Conservation (phyloP, 805 yeast genomes). For the Sungouiella blattae region DNA sequence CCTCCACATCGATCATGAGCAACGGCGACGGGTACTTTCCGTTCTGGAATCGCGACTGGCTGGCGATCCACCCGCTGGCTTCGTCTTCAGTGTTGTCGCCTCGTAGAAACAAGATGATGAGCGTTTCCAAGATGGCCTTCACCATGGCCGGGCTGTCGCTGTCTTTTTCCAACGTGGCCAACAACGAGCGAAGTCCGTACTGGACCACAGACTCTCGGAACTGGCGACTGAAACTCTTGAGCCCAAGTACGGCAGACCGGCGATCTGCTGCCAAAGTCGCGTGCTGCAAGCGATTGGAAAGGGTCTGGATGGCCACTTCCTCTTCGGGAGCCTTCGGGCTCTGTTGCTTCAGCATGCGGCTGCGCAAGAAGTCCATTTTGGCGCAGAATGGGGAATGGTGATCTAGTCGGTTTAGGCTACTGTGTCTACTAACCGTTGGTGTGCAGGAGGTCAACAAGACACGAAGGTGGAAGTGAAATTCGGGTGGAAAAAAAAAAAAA, state of each 20-base stretch:
- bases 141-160: constrained; percentile 65
- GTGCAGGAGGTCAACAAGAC: too few species aligned
- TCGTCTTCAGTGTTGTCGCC: constrained; percentile 60
- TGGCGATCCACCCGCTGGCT: constrained; percentile 69
- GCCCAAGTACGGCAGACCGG: constrained; percentile 83
- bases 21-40: constrained; percentile 80
- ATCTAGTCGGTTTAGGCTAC: too few species aligned
- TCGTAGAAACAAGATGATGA: constrained; percentile 74
- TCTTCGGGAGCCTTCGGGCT: constrained; percentile 44
- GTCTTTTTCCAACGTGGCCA: constrained; percentile 64
- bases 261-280: constrained; percentile 81
- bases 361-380: constrained; percentile 40
- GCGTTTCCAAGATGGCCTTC: constrained; percentile 80
- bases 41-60: constrained; percentile 67
- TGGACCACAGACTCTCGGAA: constrained; percentile 90
- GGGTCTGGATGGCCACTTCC: constrained; percentile 81
- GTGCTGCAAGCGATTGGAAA: constrained; percentile 83
- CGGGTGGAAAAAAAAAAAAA: too few species aligned
- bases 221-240: constrained; percentile 84
- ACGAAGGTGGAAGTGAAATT: too few species aligned
- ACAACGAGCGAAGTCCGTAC: constrained; percentile 72
- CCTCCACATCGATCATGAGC: constrained; percentile 49
- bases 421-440: too few species aligned
- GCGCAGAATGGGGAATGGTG: too few species aligned
- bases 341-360: constrained; percentile 31